A percentile compares a stretch with the other conserved stretches of the same genome.
These are phyloP conservation scores for Plenodomus tracheiphilus DNA, from an alignment of 2,329 filamentous ascomycete genomes.

Conservation along the genomic window DNA sequence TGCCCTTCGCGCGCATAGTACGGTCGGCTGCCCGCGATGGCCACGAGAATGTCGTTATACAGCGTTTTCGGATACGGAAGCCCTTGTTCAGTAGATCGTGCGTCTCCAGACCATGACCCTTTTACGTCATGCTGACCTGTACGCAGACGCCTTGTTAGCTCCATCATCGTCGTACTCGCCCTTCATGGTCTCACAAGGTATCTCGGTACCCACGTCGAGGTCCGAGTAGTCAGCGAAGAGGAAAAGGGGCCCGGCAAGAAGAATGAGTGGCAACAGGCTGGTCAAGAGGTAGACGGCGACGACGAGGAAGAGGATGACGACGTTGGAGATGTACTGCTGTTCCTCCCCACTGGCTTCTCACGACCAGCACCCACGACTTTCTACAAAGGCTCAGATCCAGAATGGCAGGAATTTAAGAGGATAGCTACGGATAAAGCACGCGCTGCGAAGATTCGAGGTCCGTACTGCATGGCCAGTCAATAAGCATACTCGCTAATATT, in stretches of 20 bases:
- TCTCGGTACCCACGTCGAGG: conserved; percentile 27
- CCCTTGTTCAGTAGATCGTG: conserved; percentile 43
- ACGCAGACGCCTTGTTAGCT: conserved; percentile 30
- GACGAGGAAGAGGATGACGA: conserved; percentile 39
- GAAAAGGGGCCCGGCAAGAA: conserved; percentile 8
- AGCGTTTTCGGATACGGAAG: conserved; percentile 47
- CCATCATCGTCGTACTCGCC: conserved; percentile 18
- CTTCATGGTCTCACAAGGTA: conserved; percentile 26
- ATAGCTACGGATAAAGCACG: conserved; percentile 49
- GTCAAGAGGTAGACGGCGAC: conserved; percentile 23
- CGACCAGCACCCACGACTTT: conserved; percentile 44
- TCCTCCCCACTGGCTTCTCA: conserved; percentile 55
- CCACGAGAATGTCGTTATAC: conserved; percentile 34
- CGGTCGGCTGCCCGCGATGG: conserved; percentile 35
- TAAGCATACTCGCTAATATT: conserved; percentile 7
- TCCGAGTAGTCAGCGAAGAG: conserved; percentile 22
- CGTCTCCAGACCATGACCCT: conserved; percentile 14
- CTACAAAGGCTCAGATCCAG: conserved; percentile 57
- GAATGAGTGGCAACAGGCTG: conserved; percentile 18
- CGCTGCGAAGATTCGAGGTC: conserved; percentile 46
- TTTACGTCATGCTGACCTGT: conserved; percentile 11
- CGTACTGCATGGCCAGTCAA: conserved; percentile 1
- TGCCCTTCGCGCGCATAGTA: conserved; percentile 26
- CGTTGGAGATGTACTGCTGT: conserved; percentile 41
- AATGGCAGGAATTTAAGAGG: conserved; percentile 56